Conservation (phyloP, 2,329 filamentous ascomycete species). For the Bipolaris victoriae region DNA sequence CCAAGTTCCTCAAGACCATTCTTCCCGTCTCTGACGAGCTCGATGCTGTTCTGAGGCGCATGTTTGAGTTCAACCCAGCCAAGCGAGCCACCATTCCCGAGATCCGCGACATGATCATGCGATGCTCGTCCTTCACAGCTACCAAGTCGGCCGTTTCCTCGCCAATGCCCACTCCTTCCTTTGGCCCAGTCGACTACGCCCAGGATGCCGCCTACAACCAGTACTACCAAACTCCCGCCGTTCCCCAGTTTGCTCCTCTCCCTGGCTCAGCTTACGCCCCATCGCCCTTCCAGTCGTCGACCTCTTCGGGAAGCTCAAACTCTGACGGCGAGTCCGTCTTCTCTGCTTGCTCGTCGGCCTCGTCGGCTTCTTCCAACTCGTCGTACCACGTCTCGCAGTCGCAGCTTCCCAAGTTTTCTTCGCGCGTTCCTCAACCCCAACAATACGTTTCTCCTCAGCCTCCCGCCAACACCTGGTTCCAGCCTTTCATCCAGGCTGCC, state of each 20-base stretch:
- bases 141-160: conserved; percentile 52
- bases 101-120: conserved; percentile 75
- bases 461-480: conserved; percentile 47
- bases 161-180: conserved; percentile 53
- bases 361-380: conserved; percentile 45
- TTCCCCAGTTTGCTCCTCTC: conserved; percentile 42
- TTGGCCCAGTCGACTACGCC: conserved; percentile 49
- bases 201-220: conserved; percentile 38
- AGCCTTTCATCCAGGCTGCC: conserved; percentile 50
- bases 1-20: conserved; percentile 89
- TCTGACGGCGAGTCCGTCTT: conserved; percentile 51
- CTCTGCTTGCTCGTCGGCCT: conserved; percentile 47
- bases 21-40: conserved; percentile 88
- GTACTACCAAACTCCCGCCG: conserved; percentile 36
- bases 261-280: conserved; percentile 40
- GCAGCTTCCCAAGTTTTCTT: conserved; percentile 36
- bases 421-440: conserved; percentile 35
- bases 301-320: conserved; percentile 47
- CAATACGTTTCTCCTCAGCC: conserved; percentile 47
- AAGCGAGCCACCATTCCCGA: conserved; percentile 82
- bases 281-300: conserved; percentile 40
- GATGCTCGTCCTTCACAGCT: conserved; percentile 75
- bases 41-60: conserved; percentile 82
- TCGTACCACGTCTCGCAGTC: conserved; percentile 36
- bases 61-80: conserved; percentile 86